Evolutionary conservation across 192 early-diverging fungal genomes (phyloP).

Genomic region (Umbelopsis isabellina): DNA sequence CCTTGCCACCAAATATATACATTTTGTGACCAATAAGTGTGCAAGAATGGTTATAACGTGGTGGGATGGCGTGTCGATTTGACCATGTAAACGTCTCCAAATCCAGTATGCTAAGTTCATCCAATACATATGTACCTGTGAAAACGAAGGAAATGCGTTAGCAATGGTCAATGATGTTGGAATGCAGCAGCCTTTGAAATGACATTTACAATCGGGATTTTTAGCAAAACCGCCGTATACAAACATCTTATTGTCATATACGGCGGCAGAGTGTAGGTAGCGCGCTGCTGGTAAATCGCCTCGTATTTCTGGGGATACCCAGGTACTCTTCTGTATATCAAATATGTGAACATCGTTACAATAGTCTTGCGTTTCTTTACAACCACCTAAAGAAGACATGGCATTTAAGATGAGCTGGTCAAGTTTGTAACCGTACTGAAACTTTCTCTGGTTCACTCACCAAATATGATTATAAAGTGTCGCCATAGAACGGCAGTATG

Average conservation of each 20-base stretch:
- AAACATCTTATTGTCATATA: slow-evolving; percentile 63
- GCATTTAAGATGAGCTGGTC: slow-evolving; percentile 21
- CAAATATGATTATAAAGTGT: slow-evolving; percentile 55
- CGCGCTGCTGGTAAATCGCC: slow-evolving; percentile 54
- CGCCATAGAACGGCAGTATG: slow-evolving; percentile 63
- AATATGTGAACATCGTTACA: slow-evolving; percentile 65
- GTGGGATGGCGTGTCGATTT: slow-evolving; percentile 46
- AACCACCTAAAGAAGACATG: slow-evolving; percentile 44
- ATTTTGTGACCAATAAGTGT: slow-evolving; percentile 55
- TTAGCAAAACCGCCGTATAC: slow-evolving; percentile 63
- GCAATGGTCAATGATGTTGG: no score
- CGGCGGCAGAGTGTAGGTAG: slow-evolving; percentile 58
- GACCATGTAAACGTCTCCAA: slow-evolving; percentile 60
- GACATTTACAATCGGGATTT: slow-evolving; percentile 53
- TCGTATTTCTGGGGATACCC: slow-evolving; percentile 55
- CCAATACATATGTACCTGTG: slow-evolving; percentile 54
- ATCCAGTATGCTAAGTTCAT: slow-evolving; percentile 60
- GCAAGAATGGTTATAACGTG: slow-evolving; percentile 59
- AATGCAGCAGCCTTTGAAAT: not conserved
- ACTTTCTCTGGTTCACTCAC: slow-evolving; percentile 30
- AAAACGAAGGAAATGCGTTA: not conserved
- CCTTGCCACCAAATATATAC: slow-evolving; percentile 65
- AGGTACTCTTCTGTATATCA: slow-evolving; percentile 51
- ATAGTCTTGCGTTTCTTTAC: slow-evolving; percentile 53
- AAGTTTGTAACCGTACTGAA: slow-evolving; percentile 25